phyloP scores from a whole-genome alignment of 1,284 basidiomycete species.

The Leccinum huronense region DNA sequence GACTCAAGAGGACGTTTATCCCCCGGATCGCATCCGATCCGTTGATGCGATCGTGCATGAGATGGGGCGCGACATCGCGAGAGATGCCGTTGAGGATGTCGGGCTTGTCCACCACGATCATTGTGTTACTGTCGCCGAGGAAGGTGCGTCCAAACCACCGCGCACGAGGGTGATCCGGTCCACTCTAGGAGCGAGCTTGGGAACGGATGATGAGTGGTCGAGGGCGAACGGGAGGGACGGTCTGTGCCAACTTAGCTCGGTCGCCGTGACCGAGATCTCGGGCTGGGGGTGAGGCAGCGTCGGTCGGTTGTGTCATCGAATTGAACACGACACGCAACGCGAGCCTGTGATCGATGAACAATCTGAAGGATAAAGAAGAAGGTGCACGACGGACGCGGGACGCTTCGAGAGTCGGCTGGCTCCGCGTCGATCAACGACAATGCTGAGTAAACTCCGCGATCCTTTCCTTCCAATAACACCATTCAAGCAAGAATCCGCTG shows the following conservation, averaged over 20 bases:
- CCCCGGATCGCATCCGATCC: constrained; percentile 53
- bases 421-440: not conserved
- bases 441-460: constrained; percentile 19
- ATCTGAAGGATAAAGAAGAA: not conserved
- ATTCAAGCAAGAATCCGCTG: not conserved
- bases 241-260: no score
- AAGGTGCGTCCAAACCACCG: not conserved
- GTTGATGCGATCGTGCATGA: constrained; percentile 61
- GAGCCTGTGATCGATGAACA: no score
- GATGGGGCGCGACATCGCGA: constrained; percentile 70
- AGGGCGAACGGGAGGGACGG: constrained; percentile 24
- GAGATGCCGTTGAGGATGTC: constrained; percentile 60
- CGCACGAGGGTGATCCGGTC: constrained; percentile 25
- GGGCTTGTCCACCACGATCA: constrained; percentile 56
- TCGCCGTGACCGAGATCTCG: not conserved
- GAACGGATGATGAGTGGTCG: not conserved
- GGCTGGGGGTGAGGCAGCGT: not conserved
- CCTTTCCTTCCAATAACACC: not conserved
- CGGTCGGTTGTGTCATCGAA: constrained; percentile 8
- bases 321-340: not conserved
- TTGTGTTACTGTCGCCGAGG: not conserved
- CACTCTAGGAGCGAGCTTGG: constrained; percentile 27
- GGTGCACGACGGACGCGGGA: no score
- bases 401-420: not conserved
- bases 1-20: constrained; percentile 74